Base-by-base conservation (phyloP, 2,329 filamentous ascomycete species). In the Trichoderma sp. region DNA sequence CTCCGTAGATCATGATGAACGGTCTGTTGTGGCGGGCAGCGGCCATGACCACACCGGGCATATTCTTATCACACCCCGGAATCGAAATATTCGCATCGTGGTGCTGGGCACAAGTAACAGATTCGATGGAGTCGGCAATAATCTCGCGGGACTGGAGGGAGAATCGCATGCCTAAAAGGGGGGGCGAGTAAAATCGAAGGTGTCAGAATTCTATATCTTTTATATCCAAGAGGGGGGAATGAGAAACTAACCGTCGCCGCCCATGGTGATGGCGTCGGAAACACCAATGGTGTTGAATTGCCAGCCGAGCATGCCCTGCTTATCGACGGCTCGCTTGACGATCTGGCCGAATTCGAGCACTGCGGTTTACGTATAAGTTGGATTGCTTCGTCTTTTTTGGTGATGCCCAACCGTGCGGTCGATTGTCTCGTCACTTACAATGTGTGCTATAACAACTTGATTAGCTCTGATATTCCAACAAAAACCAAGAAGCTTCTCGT, bases 11-110 rank as follows among this genome's bases (percentile, higher is more conserved):
- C 94, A 98, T 97, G 79, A 98, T 85, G 62, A 94, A 96, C 4
- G 95, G 95, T 11, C 95, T 88, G 82, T 98, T 98, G 82, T 97
- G 93, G 71, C 95, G 89, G 15, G 93, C 93, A 78, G 96, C 94
- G 0, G 93, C 94, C 91, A 97, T 97, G 74, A 96, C 86, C 17
- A 93, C 92, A 74, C 95, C 95, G 0, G 95, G 95, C 95, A 98
- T 98, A 81, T 98, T 98, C 88, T 98, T 98, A 84, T 98, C 95
- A 80, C 95, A 98, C 12, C 95, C 95, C 0, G 95, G 94, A 76
- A 98, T 95, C 34, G 93, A 91, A 80, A 98, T 95, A 81, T 95
- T 97, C 72, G 94, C 95, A 80, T 98, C 95, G 81, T 98, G 94
- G 76, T 92, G 92, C 80, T 98, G 95, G 6, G 93, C 95, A 80